A percentile compares a stretch with the other conserved stretches of the same genome.
Evolutionary conservation across 805 yeast species (phyloP).

Genomic region (Lachancea meyersii): DNA sequence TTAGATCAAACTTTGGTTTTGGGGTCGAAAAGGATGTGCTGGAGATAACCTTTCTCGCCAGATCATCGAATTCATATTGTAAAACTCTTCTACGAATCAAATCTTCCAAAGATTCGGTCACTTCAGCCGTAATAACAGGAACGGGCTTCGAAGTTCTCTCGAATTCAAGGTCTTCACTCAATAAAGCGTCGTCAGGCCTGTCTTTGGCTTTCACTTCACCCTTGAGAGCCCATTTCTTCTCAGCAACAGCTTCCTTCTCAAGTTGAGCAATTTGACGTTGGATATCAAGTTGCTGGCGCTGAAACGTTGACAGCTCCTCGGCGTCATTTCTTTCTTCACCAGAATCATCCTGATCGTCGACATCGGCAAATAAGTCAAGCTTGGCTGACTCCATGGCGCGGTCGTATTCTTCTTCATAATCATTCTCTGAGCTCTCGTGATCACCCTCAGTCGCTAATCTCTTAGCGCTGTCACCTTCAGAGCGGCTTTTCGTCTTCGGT

Average conservation of each 20-base stretch:
- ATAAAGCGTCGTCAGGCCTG: constrained; percentile 77
- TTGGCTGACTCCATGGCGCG: constrained; percentile 38
- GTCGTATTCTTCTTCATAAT: constrained; percentile 19
- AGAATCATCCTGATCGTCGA: constrained; percentile 31
- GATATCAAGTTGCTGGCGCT: constrained; percentile 72
- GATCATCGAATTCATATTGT: constrained; percentile 73
- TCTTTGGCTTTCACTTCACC: constrained; percentile 84
- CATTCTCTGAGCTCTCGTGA: constrained; percentile 20
- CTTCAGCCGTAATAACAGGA: constrained; percentile 86
- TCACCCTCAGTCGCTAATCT: constrained; percentile 14
- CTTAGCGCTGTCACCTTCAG: constrained; percentile 7
- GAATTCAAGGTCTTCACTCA: constrained; percentile 78
- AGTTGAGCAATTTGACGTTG: constrained; percentile 70
- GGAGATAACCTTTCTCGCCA: constrained; percentile 64
- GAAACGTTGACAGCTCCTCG: constrained; percentile 57
- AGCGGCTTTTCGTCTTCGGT: constrained; percentile 14
- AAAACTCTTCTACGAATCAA: constrained; percentile 77
- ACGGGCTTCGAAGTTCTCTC: constrained; percentile 94
- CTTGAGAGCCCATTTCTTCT: constrained; percentile 87
- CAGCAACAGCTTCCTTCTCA: constrained; percentile 84
- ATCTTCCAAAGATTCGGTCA: constrained; percentile 82
- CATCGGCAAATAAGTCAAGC: constrained; percentile 52
- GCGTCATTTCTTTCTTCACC: constrained; percentile 17
- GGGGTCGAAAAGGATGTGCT: constrained; percentile 57
- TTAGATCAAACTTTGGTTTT: constrained; percentile 55